phyloP scores from a whole-genome alignment of 176 grass and related monocot species.

The Ananas comosus region DNA sequence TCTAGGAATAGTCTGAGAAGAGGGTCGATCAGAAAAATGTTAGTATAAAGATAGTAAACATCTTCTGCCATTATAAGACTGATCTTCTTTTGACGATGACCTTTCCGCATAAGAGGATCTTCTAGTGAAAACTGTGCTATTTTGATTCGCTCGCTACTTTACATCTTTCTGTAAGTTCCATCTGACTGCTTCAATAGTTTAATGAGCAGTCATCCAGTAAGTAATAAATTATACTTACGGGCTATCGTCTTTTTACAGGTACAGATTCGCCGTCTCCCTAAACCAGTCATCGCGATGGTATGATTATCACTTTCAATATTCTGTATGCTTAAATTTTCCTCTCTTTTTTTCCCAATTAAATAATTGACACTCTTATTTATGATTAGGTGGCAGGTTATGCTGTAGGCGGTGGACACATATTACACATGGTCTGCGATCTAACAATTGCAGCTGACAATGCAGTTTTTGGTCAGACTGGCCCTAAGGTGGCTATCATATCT shows the following conservation, averaged over 20 bases:
- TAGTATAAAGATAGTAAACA: too few relatives aligned
- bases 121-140: too few relatives aligned
- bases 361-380: constrained; percentile 8
- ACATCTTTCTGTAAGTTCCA: too few relatives aligned
- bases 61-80: too few relatives aligned
- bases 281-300: constrained; percentile 93
- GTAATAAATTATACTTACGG: constrained; percentile 2
- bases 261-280: constrained; percentile 81
- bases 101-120: too few relatives aligned
- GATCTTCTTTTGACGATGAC: too few relatives aligned
- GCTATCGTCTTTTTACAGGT: constrained; percentile 37
- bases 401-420: constrained; percentile 77
- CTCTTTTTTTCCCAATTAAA: background rate
- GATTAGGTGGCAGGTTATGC: constrained; percentile 80
- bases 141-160: too few relatives aligned
- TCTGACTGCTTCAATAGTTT: too few relatives aligned
- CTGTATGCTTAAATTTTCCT: background rate
- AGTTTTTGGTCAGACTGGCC: constrained; percentile 83
- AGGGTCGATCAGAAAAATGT: too few relatives aligned
- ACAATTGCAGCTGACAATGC: constrained; percentile 89
- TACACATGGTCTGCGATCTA: constrained; percentile 89
- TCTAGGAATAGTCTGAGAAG: too few relatives aligned
- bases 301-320: background rate
- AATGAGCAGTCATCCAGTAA: background rate
- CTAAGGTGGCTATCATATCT: constrained; percentile 49